Conservation (phyloP, 352 stramenopile species). For the Phytophthora aleatoria region DNA sequence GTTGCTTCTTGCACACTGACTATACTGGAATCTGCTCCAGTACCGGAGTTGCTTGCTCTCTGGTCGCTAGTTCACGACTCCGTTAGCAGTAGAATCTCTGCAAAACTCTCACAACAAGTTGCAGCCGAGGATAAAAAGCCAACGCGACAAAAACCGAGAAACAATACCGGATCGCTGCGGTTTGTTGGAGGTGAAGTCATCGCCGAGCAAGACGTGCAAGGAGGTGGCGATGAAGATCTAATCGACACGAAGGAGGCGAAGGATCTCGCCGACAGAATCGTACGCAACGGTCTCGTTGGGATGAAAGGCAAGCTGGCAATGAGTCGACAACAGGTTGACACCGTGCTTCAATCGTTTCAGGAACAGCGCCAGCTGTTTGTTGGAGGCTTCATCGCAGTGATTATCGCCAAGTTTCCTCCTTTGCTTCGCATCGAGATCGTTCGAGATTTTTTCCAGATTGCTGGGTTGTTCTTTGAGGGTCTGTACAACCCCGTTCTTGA, state of each 20-base stretch:
- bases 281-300: not conserved
- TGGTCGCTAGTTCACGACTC: conserved; percentile 18
- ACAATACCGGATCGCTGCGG: not conserved
- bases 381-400: not conserved
- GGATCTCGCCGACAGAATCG: not conserved
- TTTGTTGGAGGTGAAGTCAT: not conserved
- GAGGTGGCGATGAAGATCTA: not conserved
- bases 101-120: conserved; percentile 9
- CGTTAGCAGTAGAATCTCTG: conserved; percentile 11
- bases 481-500: not conserved
- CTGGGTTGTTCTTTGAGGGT: not conserved
- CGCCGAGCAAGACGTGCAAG: not conserved
- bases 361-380: not conserved
- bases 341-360: not conserved
- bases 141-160: not conserved
- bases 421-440: conserved; percentile 1
- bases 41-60: conserved; percentile 18
- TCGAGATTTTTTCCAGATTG: conserved; percentile 4
- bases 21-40: conserved; percentile 2
- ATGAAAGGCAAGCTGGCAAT: not conserved
- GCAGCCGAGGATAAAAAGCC: not conserved
- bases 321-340: not conserved
- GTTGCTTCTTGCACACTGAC: conserved; percentile 10
- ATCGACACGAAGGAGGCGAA: not conserved
- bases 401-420: conserved; percentile 7